Evolutionary conservation across 768 basidiomycete species (phyloP).

Genomic region (Russula virescens): DNA sequence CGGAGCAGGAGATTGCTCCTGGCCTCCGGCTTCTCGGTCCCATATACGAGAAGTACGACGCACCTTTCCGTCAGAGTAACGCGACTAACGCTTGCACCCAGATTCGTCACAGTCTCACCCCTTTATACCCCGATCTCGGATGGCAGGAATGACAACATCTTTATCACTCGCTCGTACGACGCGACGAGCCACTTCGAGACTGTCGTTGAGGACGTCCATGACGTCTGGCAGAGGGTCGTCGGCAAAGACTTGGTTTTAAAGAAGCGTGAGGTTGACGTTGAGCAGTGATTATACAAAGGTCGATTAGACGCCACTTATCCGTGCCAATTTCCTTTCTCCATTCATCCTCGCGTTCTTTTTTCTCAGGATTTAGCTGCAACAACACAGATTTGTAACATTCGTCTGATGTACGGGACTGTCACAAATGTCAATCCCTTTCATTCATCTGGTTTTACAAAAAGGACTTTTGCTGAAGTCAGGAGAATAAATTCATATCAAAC

Average conservation of each 20-base stretch:
- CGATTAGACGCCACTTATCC: conserved; percentile 7
- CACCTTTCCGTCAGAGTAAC: neutral
- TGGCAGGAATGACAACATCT: conserved; percentile 85
- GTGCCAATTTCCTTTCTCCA: neutral
- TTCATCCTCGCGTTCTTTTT: neutral
- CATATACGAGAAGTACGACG: conserved; percentile 84
- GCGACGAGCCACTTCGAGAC: conserved; percentile 99
- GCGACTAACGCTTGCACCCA: conserved; percentile 30
- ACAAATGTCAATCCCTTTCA: neutral
- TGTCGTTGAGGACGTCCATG: conserved; percentile 93
- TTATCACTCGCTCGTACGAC: conserved; percentile 96
- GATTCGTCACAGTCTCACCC: conserved; percentile 86
- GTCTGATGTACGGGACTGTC: conserved; percentile 3
- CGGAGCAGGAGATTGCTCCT: conserved; percentile 88
- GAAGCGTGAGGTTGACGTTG: conserved; percentile 73
- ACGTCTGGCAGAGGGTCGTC: conserved; percentile 88
- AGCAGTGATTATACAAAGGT: conserved; percentile 34
- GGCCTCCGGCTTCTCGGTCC: conserved; percentile 88
- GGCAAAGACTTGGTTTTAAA: conserved; percentile 77
- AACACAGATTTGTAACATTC: conserved; percentile 17
- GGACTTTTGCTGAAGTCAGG: conserved; percentile 35
- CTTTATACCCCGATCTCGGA: conserved; percentile 83
- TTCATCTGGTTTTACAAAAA: neutral
- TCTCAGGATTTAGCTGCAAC: conserved; percentile 11
- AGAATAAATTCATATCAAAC: conserved; percentile 81